A percentile compares a stretch with the other conserved stretches of the same genome.
These are phyloP conservation scores for Trichosporon ovoides DNA, from an alignment of 1,284 basidiomycete species.

Conservation along the genomic window DNA sequence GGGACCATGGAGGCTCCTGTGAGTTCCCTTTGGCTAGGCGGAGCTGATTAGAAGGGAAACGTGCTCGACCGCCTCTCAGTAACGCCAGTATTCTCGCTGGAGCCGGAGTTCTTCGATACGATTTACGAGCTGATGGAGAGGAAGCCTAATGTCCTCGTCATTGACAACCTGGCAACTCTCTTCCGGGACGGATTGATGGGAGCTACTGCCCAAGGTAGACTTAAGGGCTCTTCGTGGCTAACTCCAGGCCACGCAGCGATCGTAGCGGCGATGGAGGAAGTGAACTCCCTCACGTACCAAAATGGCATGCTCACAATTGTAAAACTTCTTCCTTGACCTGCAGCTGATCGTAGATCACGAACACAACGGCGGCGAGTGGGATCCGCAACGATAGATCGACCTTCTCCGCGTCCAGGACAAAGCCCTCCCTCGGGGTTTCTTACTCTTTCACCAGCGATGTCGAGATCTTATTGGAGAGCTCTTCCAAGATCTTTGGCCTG, in stretches of 20 bases:
- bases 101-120: conserved; percentile 33
- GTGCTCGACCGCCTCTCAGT: conserved; percentile 35
- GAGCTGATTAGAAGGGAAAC: background rate
- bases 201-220: conserved; percentile 36
- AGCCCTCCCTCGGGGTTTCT: conserved; percentile 39
- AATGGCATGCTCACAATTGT: conserved; percentile 31
- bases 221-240: background rate
- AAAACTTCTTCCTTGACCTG: background rate
- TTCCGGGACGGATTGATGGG: conserved; percentile 39
- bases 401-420: conserved; percentile 40
- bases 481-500: conserved; percentile 40
- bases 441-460: conserved; percentile 40
- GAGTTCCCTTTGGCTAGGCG: background rate
- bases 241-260: conserved; percentile 42
- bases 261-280: conserved; percentile 39
- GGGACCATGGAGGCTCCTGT: background rate
- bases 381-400: conserved; percentile 36
- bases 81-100: conserved; percentile 32
- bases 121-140: conserved; percentile 12
- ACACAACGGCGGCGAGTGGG: conserved; percentile 28
- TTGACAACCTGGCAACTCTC: conserved; percentile 38
- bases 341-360: conserved; percentile 30
- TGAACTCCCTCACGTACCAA: conserved; percentile 32
- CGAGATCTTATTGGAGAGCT: conserved; percentile 43
- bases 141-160: conserved; percentile 23